These are phyloP conservation scores for Globisporangium emineosum DNA, from an alignment of 352 stramenopile species.

Conservation along the genomic window DNA sequence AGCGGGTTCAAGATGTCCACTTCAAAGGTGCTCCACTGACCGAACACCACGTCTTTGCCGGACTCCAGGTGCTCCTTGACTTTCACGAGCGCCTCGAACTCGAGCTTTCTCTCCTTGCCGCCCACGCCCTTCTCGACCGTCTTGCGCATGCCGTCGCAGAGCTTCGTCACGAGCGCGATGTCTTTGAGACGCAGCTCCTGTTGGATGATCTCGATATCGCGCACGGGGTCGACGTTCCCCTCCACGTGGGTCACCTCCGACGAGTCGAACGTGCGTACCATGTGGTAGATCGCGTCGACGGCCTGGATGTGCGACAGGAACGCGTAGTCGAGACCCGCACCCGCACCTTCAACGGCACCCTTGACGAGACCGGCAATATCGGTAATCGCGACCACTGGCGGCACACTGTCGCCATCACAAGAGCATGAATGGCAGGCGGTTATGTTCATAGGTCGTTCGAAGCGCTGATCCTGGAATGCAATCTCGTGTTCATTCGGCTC, in stretches of 20 bases:
- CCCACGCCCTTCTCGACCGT: slow-evolving; percentile 86
- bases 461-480: too few species aligned
- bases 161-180: slow-evolving; percentile 86
- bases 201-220: slow-evolving; percentile 99
- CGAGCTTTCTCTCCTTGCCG: slow-evolving; percentile 95
- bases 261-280: slow-evolving; percentile 97
- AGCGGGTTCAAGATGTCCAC: slow-evolving; percentile 91
- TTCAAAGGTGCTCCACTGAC: slow-evolving; percentile 83
- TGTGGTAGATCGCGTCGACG: slow-evolving; percentile 98
- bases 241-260: slow-evolving; percentile 99
- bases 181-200: slow-evolving; percentile 98
- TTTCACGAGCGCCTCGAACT: slow-evolving; percentile 87
- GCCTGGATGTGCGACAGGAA: slow-evolving; percentile 99
- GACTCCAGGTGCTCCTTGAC: slow-evolving; percentile 79
- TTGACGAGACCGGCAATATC: slow-evolving; percentile 99
- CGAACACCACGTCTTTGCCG: slow-evolving; percentile 90
- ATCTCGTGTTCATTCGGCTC: too few species aligned
- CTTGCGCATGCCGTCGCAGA: slow-evolving; percentile 76
- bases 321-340: slow-evolving; percentile 97
- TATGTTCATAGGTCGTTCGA: too few species aligned
- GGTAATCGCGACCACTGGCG: slow-evolving; percentile 97
- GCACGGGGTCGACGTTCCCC: slow-evolving; percentile 97
- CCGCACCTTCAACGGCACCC: slow-evolving; percentile 96
- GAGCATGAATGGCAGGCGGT: too few species aligned
- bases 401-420: too few species aligned